These are phyloP conservation scores for Fusarium succisae DNA, from an alignment of 2,329 filamentous ascomycete genomes.

Conservation along the genomic window DNA sequence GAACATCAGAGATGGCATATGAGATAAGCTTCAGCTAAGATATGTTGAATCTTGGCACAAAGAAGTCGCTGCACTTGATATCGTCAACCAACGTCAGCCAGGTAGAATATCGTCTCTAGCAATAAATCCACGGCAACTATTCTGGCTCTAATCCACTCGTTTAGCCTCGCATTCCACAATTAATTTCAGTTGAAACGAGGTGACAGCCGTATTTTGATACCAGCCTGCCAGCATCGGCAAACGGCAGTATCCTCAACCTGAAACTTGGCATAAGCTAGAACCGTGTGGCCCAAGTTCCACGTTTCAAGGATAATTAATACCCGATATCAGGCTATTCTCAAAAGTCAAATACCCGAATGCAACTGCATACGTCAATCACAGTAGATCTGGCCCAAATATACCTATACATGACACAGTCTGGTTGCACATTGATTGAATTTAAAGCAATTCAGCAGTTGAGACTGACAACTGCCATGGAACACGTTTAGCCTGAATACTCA, in stretches of 20 bases:
- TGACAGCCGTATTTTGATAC: not conserved
- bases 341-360: not conserved
- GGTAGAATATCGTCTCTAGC: not conserved
- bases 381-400: not conserved
- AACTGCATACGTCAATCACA: not conserved
- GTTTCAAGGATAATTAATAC: conserved; percentile 14
- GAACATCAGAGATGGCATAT: not conserved
- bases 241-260: not conserved
- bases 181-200: conserved; percentile 14
- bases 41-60: not conserved
- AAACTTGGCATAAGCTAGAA: conserved; percentile 6
- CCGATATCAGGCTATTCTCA: conserved; percentile 4
- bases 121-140: not conserved
- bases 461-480: not conserved
- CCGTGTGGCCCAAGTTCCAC: not conserved
- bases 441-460: not conserved
- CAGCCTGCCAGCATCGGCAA: not conserved
- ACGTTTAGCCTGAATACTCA: not conserved
- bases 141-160: not conserved
- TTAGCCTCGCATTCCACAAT: not conserved
- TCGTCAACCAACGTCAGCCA: not conserved
- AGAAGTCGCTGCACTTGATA: not conserved
- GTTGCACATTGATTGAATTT: not conserved
- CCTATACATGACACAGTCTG: not conserved
- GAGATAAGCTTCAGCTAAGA: not conserved